phyloP scores from a whole-genome alignment of 306 rosid species.

The Medicago ruthenica region DNA sequence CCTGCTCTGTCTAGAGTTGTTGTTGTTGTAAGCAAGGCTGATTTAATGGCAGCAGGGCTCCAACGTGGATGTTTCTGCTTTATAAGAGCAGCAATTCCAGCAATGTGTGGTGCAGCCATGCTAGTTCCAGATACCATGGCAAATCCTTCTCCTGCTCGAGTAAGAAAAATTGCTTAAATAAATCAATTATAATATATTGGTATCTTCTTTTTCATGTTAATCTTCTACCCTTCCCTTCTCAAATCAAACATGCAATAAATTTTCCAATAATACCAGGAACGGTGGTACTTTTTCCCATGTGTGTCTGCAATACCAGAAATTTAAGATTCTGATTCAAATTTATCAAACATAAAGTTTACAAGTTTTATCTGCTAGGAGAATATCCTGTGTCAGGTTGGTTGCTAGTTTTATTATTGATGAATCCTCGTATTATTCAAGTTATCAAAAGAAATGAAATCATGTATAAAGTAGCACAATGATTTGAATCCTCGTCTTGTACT shows the following conservation, averaged over 20 bases:
- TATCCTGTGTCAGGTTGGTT: not conserved
- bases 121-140: conserved; percentile 99
- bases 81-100: conserved; percentile 96
- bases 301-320: conserved; percentile 14
- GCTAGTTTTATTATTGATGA: not conserved
- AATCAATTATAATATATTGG: conserved; percentile 31
- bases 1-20: conserved; percentile 85
- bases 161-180: conserved; percentile 14
- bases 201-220: not conserved
- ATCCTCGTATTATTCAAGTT: not conserved
- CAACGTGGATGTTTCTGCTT: conserved; percentile 94
- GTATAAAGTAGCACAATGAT: not conserved
- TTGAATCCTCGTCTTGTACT: not conserved
- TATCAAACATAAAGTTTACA: not conserved
- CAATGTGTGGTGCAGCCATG: conserved; percentile 99
- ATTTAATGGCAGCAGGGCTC: conserved; percentile 99
- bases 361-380: not conserved
- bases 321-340: conserved; percentile 1
- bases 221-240: not conserved
- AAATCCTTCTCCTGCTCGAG: conserved; percentile 82
- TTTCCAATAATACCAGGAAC: conserved; percentile 34
- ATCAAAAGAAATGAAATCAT: not conserved
- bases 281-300: not conserved
- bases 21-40: conserved; percentile 95
- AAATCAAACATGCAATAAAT: conserved; percentile 16